These are phyloP conservation scores for Trichoderma reesei DNA, from an alignment of 495 filamentous ascomycete genomes.

Conservation along the genomic window DNA sequence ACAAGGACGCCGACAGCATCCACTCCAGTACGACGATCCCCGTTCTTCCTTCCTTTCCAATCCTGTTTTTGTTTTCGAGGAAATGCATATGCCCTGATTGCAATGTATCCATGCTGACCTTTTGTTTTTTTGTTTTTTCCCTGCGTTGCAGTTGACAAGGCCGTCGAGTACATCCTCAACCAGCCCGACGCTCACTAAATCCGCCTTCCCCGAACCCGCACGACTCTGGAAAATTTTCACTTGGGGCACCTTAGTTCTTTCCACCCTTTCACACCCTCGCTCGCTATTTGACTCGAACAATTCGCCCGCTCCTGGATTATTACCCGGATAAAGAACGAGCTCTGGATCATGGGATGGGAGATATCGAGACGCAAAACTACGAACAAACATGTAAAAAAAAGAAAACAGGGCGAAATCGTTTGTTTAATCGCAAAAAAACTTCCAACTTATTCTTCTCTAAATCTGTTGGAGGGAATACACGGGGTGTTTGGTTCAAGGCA, in stretches of 20 bases:
- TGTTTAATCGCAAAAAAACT: neutral
- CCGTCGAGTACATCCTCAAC: constrained; percentile 86
- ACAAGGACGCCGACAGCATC: constrained; percentile 96
- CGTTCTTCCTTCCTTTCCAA: neutral
- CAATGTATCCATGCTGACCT: neutral
- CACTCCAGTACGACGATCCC: constrained; percentile 76
- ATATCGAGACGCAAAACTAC: neutral
- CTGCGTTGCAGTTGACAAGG: constrained; percentile 68
- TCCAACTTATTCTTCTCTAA: neutral
- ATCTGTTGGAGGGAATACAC: neutral
- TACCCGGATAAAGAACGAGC: neutral
- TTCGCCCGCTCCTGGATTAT: neutral
- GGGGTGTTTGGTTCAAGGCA: neutral
- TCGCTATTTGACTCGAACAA: neutral
- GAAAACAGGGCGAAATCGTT: neutral
- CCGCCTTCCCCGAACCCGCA: neutral
- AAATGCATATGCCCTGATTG: neutral
- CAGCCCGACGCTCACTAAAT: constrained; percentile 70
- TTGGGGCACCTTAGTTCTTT: neutral
- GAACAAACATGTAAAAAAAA: neutral
- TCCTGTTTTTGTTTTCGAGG: too few relatives aligned
- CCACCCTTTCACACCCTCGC: neutral
- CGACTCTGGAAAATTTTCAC: neutral
- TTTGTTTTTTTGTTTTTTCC: too few relatives aligned
- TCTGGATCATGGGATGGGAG: neutral